Conservation (phyloP, 257 asterid species). For the Marsdenia floribunda region DNA sequence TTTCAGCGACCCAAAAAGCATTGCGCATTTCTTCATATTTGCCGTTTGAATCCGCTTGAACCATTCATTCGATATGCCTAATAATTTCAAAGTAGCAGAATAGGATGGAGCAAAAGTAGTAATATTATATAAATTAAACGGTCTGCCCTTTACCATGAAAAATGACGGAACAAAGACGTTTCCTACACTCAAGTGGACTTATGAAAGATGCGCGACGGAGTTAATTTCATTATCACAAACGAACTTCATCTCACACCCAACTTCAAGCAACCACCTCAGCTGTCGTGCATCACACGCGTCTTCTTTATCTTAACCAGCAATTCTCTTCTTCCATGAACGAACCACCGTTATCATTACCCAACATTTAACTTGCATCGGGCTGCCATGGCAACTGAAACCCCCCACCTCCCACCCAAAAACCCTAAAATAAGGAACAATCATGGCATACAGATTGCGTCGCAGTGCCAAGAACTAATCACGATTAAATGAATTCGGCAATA, state of each 20-base stretch:
- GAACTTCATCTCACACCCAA: background rate
- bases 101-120: background rate
- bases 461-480: background rate
- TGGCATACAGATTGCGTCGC: background rate
- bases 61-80: background rate
- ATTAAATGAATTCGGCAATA: background rate
- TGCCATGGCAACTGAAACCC: background rate
- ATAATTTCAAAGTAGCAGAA: background rate
- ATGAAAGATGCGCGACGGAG: background rate
- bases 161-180: background rate
- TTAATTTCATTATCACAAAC: background rate
- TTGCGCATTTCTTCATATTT: background rate
- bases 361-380: background rate
- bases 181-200: background rate
- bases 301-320: conserved; percentile 3
- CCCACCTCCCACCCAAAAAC: background rate
- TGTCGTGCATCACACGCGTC: background rate
- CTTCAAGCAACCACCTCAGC: conserved; percentile 1
- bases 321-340: background rate
- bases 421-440: background rate
- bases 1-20: background rate
- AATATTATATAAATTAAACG: background rate
- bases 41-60: background rate
- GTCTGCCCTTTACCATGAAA: background rate
- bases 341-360: background rate